Evolutionary conservation across 1,139 yeast species (phyloP), one percentile per base, ranked within the genome.

Genomic region (Yamadazyma conglobata): DNA sequence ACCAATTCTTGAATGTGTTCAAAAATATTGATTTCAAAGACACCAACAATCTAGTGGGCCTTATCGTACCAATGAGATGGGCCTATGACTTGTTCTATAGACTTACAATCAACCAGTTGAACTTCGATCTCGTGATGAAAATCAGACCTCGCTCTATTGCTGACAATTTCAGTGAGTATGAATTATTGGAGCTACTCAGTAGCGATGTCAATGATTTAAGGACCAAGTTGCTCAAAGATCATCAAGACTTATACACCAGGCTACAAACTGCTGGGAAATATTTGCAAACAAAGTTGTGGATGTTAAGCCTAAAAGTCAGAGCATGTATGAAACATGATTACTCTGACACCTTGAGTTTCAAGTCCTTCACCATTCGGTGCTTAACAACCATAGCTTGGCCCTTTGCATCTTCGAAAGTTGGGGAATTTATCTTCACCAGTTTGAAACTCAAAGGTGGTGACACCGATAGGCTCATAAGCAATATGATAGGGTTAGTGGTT

Each of bases 361-460:
- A 44, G 11, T 62, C 67, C 10, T 40, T 48, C 5, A 47, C 61
- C 2, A 39, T 65, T 13, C 44, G 57, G 21, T 40, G 52, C 8
- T 33, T 64, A 10, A 57, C 70, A 4, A 63, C 73, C 0, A 28
- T 62, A 7, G 15, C 57, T 24, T 67, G 73, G 73, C 73, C 74
- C 12, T 61, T 54, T 33, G 15, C 60, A 9, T 54, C 69, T 9
- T 54, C 69, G 0, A 60, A 61, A 32, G 29, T 64, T 2, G 71
- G 72, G 0, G 32, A 34, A 10, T 19, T 56, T 1, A 34, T 64
- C 3, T 47, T 32, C 25, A 40, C 42, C 1, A 18, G 55, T 0
- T 8, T 35, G 6, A 21, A 22, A n/a, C 20, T 11, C 11, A 27
- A 22, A 15, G 25, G 30, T 6, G 25, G 30, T 12, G 30, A 27